These are phyloP conservation scores for Aspergillus brasiliensis DNA, from an alignment of 2,329 filamentous ascomycete genomes.

Conservation along the genomic window DNA sequence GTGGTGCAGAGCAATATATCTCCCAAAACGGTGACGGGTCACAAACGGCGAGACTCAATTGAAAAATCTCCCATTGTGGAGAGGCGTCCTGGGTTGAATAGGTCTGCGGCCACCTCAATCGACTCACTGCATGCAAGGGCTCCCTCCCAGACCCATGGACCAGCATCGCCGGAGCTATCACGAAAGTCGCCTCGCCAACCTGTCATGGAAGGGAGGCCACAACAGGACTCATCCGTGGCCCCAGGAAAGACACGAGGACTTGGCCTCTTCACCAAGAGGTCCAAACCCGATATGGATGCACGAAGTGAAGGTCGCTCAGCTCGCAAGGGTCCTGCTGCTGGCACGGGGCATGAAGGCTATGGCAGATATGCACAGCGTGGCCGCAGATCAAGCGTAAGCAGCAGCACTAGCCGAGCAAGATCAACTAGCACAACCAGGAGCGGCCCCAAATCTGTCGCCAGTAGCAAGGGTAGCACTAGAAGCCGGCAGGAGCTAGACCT, in stretches of 20 bases:
- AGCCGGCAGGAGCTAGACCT: conserved; percentile 46
- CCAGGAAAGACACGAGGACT: conserved; percentile 62
- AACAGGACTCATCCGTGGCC: conserved; percentile 33
- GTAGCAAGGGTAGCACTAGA: conserved; percentile 45
- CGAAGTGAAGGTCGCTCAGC: conserved; percentile 55
- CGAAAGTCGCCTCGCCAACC: conserved; percentile 42
- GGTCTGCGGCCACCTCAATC: conserved; percentile 37
- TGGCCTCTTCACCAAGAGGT: conserved; percentile 73
- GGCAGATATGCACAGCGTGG: conserved; percentile 51
- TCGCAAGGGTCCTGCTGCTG: conserved; percentile 80
- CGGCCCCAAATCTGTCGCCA: conserved; percentile 35
- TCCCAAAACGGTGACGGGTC: conserved; percentile 49
- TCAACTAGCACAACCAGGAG: conserved; percentile 46
- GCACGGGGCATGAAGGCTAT: conserved; percentile 83
- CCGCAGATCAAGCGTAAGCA: conserved; percentile 46
- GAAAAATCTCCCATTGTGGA: conserved; percentile 44
- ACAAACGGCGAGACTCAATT: conserved; percentile 54
- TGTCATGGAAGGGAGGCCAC: conserved; percentile 31
- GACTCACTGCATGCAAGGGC: conserved; percentile 42
- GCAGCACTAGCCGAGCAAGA: conserved; percentile 42
- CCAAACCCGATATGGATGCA: conserved; percentile 63
- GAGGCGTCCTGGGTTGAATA: conserved; percentile 32
- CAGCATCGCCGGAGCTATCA: conserved; percentile 33
- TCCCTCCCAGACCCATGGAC: conserved; percentile 35
- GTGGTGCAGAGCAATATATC: conserved; percentile 60